Conservation (phyloP, 441 rosid species). For the Syzygium malaccense region DNA sequence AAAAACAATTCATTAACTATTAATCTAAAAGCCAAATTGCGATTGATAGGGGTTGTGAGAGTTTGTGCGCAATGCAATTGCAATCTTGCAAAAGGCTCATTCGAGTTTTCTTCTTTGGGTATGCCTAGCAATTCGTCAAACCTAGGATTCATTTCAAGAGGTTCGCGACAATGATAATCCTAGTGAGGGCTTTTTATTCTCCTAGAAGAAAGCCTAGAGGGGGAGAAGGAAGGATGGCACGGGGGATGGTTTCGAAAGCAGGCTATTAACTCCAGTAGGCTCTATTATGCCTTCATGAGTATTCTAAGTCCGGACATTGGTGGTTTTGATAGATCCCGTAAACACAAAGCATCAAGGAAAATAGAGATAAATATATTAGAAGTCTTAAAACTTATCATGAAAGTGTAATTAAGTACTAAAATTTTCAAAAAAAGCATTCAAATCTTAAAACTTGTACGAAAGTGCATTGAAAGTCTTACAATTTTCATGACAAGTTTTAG, state of each 20-base stretch:
- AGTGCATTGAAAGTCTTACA: too few relatives aligned
- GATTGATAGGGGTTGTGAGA: not conserved
- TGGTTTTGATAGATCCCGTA: not conserved
- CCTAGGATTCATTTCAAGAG: not conserved
- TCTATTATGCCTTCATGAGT: not conserved
- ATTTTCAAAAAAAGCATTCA: too few relatives aligned
- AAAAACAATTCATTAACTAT: not conserved
- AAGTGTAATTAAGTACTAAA: too few relatives aligned
- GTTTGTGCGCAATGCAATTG: accelerated
- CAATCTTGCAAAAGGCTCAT: not conserved
- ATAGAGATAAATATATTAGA: not conserved
- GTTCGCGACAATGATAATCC: not conserved
- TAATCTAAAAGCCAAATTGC: not conserved
- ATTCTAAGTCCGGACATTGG: not conserved
- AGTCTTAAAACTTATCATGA: too few relatives aligned
- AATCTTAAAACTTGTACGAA: too few relatives aligned
- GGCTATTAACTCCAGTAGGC: not conserved
- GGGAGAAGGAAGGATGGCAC: not conserved
- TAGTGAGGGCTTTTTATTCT: not conserved
- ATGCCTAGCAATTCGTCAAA: not conserved
- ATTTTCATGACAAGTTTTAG: too few relatives aligned
- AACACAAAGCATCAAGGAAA: not conserved
- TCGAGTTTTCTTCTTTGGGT: not conserved
- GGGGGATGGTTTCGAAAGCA: not conserved
- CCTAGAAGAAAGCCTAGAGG: not conserved